A percentile compares a stretch with the other conserved stretches of the same genome.
Conservation (phyloP, 768 basidiomycete genomes). For the Clavaria fumosa region DNA sequence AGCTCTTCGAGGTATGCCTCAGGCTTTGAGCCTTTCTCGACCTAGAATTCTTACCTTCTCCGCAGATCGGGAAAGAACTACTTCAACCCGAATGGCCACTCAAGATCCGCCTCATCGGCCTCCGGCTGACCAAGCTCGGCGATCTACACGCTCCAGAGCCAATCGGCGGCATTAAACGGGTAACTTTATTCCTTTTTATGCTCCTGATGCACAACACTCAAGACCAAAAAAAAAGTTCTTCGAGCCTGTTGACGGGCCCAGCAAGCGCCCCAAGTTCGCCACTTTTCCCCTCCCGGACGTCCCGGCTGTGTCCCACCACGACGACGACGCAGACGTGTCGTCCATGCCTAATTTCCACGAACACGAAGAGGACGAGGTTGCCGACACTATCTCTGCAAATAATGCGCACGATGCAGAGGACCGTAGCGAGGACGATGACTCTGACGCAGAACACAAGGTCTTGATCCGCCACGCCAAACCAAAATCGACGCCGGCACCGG, state of each 20-base stretch:
- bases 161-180: slow-evolving; percentile 55
- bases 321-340: slow-evolving; percentile 1
- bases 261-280: slow-evolving; percentile 1
- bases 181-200: slow-evolving; percentile 18
- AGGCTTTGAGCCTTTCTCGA: background rate
- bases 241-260: slow-evolving; percentile 17
- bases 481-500: no score
- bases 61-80: slow-evolving; percentile 65
- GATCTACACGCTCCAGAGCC: slow-evolving; percentile 45
- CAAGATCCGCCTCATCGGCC: slow-evolving; percentile 70
- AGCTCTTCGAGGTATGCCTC: slow-evolving; percentile 47
- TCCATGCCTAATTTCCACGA: slow-evolving; percentile 4
- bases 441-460: slow-evolving; percentile 17
- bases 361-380: slow-evolving; percentile 12
- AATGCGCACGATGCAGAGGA: slow-evolving; percentile 40
- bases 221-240: slow-evolving; percentile 58
- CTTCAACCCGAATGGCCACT: slow-evolving; percentile 69
- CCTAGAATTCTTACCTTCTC: slow-evolving; percentile 6
- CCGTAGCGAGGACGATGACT: no score
- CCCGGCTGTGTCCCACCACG: background rate
- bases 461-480: no score
- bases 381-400: slow-evolving; percentile 36
- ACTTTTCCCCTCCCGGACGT: no score
- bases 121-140: slow-evolving; percentile 78
- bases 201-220: background rate